Base-by-base conservation (phyloP, 495 filamentous ascomycete species). In the Penicillium soppii region DNA sequence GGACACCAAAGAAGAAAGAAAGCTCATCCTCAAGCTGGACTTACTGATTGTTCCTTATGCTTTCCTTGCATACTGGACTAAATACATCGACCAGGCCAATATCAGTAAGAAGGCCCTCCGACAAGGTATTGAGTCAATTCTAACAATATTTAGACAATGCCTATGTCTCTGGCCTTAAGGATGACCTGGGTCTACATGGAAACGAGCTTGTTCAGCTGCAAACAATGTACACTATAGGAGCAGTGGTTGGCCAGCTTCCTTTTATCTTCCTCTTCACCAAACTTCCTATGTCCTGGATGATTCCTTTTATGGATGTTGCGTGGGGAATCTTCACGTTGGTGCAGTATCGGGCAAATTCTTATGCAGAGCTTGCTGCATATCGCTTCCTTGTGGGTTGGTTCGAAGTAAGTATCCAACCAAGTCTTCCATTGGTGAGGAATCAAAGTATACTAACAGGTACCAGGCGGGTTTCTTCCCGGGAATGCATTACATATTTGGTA, bases 301-400 rank as follows among this genome's bases (percentile, higher is more conserved):
- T 79, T 27, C 75, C 75, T 15, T 64, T 67, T 21, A 42, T 70
- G 59, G 70, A 75, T 44, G 57, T 69, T 32, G 56, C 56, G 44
- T 79, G 76, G 76, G 74, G 76, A 3, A 56, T 77, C 27, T 77
- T 76, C 43, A 79, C 76, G 0, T 46, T 79, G 26, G 53, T 73
- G 16, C 74, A 79, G 33, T 76, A 70, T 49, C 67, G 73, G 27
- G 65, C 60, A 17, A 63, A 37, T 20, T 64, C 59, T n/a, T 68
- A 58, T 35, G 52, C 61, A 12, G 66, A 72, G 30, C 20, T 72
- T 19, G 61, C 63, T 43, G 75, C 83, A 17, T 79, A 90, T 54
- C 84, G 91, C 25, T 94, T 95, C 71, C 87, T 95, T 63, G 82
- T 95, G 39, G 90, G 91, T 17, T 91, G 92, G 60, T 83, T 96